A percentile compares a stretch with the other conserved stretches of the same genome.
Conservation (phyloP, 2,329 filamentous ascomycete species). For the Elsinoe batatas region DNA sequence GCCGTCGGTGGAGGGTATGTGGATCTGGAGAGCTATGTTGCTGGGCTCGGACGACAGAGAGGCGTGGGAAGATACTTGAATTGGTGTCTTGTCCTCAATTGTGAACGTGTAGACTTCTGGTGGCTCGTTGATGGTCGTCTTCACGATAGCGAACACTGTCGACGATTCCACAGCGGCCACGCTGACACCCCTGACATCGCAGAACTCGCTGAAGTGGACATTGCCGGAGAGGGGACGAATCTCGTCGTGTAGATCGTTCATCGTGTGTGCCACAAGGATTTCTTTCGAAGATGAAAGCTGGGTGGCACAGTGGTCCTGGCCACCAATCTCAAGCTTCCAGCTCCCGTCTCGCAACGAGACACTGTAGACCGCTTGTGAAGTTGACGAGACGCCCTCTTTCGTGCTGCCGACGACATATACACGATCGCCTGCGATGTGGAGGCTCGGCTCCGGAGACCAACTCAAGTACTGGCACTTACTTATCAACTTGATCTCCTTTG, state of each 20-base stretch:
- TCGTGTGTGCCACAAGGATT: slow-evolving; percentile 17
- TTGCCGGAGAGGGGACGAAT: slow-evolving; percentile 17
- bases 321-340: slow-evolving; percentile 16
- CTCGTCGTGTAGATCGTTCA: slow-evolving; percentile 20
- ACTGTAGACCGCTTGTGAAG: background rate
- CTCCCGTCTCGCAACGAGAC: slow-evolving; percentile 5
- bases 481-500: background rate
- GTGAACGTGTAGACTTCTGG: slow-evolving; percentile 25
- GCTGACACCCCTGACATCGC: background rate
- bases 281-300: slow-evolving; percentile 15
- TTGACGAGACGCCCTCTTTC: background rate
- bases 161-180: slow-evolving; percentile 14
- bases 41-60: slow-evolving; percentile 18
- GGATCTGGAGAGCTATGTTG: slow-evolving; percentile 20
- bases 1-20: slow-evolving; percentile 23
- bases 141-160: slow-evolving; percentile 22
- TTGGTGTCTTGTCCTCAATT: slow-evolving; percentile 15
- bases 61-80: slow-evolving; percentile 21
- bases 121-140: slow-evolving; percentile 22
- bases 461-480: background rate
- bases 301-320: slow-evolving; percentile 17
- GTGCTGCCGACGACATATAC: slow-evolving; percentile 18
- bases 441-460: background rate
- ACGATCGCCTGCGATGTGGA: slow-evolving; percentile 16
- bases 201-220: slow-evolving; percentile 14